Conservation (phyloP, 163 green algal genomes). For the Scenedesmus sp. region DNA sequence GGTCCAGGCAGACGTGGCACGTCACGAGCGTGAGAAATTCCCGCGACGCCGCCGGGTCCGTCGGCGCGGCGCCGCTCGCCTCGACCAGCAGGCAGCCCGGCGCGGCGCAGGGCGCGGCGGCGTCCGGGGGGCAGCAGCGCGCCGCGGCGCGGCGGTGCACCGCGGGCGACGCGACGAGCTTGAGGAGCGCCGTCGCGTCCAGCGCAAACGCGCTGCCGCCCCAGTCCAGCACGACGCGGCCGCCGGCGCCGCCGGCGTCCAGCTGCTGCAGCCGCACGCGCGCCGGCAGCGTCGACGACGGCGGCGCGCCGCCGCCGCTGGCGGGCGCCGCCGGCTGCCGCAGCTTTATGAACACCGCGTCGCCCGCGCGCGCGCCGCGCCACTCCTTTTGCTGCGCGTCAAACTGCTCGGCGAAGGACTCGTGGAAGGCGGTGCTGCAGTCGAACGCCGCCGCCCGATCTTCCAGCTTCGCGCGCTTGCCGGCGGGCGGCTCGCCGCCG, state of each 20-base stretch:
- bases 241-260: background rate
- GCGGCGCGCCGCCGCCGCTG: no score
- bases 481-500: background rate
- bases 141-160: background rate
- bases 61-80: background rate
- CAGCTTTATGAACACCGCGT: slow-evolving; percentile 14
- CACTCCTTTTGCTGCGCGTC: background rate
- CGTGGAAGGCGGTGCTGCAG: slow-evolving; percentile 21
- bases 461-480: slow-evolving; percentile 3
- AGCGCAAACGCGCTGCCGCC: background rate
- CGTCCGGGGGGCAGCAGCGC: background rate
- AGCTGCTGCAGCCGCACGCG: background rate
- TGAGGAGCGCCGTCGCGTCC: background rate
- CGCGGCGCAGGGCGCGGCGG: background rate
- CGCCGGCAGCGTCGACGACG: background rate
- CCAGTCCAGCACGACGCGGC: background rate
- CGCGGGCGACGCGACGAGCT: background rate
- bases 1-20: slow-evolving; percentile 22
- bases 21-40: slow-evolving; percentile 11
- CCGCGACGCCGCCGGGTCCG: background rate
- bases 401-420: slow-evolving; percentile 26
- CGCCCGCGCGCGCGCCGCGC: slow-evolving; percentile 12
- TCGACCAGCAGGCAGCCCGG: slow-evolving; percentile 2
- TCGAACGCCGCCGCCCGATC: background rate
- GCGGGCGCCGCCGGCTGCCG: no score